phyloP scores from a whole-genome alignment of 2,329 filamentous ascomycete species.

The Exophiala sp. region DNA sequence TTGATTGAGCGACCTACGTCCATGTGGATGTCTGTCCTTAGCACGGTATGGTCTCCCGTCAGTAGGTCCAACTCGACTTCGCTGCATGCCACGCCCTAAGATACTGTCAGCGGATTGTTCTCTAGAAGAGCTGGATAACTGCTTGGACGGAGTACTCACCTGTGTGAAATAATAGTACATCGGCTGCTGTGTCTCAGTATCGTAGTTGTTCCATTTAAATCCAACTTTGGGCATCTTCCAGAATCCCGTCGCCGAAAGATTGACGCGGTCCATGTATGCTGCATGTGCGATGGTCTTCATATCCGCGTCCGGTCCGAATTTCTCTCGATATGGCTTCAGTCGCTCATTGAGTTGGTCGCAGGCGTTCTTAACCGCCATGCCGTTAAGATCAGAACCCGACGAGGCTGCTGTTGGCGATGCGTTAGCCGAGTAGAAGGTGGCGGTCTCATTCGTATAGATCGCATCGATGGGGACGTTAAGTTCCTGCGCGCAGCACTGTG shows the following conservation, averaged over 20 bases:
- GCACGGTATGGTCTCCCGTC: conserved; percentile 88
- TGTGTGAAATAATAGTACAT: conserved; percentile 99
- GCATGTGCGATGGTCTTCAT: conserved; percentile 89
- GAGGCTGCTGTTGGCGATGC: conserved; percentile 90
- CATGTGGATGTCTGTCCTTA: conserved; percentile 96
- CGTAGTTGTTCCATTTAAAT: conserved; percentile 70
- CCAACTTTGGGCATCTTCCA: conserved; percentile 98
- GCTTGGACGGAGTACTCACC: not conserved
- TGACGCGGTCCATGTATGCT: conserved; percentile 94
- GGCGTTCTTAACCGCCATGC: conserved; percentile 91
- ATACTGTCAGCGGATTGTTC: not conserved
- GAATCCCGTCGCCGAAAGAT: conserved; percentile 91
- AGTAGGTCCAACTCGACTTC: conserved; percentile 93
- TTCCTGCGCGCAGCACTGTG: conserved; percentile 88
- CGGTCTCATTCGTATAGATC: conserved; percentile 90
- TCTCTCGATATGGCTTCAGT: conserved; percentile 78
- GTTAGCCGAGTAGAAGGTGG: conserved; percentile 94
- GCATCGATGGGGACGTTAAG: conserved; percentile 74
- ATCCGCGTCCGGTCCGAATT: conserved; percentile 69
- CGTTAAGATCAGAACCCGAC: conserved; percentile 90
- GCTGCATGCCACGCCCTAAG: conserved; percentile 76
- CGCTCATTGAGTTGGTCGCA: conserved; percentile 87
- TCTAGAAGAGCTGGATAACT: not conserved
- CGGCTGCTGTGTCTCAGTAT: conserved; percentile 70
- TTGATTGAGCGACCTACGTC: conserved; percentile 67